Conservation (phyloP, 495 filamentous ascomycete species). For the Schizothecium vesticola region DNA sequence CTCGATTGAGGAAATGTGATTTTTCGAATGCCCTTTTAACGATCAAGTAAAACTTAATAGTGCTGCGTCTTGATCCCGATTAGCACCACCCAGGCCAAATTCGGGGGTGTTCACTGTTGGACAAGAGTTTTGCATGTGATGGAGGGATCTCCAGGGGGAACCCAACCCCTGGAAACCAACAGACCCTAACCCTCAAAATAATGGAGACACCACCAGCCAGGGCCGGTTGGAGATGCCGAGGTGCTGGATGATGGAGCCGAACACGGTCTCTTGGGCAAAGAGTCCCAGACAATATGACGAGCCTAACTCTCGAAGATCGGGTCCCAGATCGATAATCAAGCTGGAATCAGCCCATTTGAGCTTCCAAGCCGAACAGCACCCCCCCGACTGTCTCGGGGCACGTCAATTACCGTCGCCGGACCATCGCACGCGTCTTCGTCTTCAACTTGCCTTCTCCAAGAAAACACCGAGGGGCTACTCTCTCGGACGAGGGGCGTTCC, state of each 20-base stretch:
- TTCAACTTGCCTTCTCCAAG: background rate
- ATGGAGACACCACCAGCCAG: background rate
- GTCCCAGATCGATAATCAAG: background rate
- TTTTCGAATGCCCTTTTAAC: too few relatives aligned
- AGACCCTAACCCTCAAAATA: background rate
- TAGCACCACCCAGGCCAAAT: too few relatives aligned
- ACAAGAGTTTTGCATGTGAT: background rate
- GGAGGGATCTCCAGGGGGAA: background rate
- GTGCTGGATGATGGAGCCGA: background rate
- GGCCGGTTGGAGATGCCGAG: conserved; percentile 6
- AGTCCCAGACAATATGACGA: background rate
- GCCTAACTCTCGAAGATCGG: background rate
- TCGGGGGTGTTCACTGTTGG: too few relatives aligned
- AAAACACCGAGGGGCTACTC: background rate
- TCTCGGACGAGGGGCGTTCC: background rate
- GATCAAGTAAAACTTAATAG: background rate
- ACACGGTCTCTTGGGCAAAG: background rate
- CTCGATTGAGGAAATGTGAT: too few relatives aligned
- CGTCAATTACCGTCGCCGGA: background rate
- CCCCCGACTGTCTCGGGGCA: background rate
- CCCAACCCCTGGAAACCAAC: background rate
- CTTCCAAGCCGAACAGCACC: background rate
- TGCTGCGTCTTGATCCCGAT: background rate
- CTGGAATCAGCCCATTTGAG: background rate
- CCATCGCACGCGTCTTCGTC: background rate